Evolutionary conservation across 148 eudicot species (phyloP).

Genomic region (Spergularia marina): DNA sequence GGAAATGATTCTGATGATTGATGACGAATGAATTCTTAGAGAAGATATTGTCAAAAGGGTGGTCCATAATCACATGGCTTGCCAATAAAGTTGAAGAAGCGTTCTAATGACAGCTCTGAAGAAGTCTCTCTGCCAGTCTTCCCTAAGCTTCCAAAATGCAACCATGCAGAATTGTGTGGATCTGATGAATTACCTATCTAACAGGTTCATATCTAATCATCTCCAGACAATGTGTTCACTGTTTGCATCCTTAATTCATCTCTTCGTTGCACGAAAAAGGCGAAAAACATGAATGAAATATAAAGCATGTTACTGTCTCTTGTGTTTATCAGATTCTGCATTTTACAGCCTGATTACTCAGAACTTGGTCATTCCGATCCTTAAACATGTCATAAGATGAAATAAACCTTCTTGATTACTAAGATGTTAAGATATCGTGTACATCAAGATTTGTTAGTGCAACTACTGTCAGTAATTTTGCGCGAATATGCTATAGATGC

Average conservation of each 20-base stretch:
- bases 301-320: not conserved
- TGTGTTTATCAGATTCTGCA: not conserved
- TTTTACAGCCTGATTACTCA: too few species aligned
- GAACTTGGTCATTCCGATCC: too few species aligned
- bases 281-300: not conserved
- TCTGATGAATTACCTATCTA: slow-evolving; percentile 24
- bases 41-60: slow-evolving; percentile 10
- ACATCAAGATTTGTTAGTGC: not conserved
- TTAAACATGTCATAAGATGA: too few species aligned
- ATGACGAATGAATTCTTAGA: not conserved
- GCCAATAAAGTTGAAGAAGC: slow-evolving; percentile 20
- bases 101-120: slow-evolving; percentile 19
- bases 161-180: slow-evolving; percentile 26
- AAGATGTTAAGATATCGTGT: too few species aligned
- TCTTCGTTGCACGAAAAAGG: not conserved
- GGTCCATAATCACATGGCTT: slow-evolving; percentile 33
- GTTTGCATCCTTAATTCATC: not conserved
- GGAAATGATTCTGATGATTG: not conserved
- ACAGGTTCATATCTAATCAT: slow-evolving; percentile 10
- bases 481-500: not conserved
- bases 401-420: too few species aligned
- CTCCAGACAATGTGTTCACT: slow-evolving; percentile 1
- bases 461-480: not conserved
- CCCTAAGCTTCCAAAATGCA: slow-evolving; percentile 8
- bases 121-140: slow-evolving; percentile 5